Evolutionary conservation across 2,329 filamentous ascomycete genomes (phyloP).

Genomic region (Davidsoniella eucalypti): DNA sequence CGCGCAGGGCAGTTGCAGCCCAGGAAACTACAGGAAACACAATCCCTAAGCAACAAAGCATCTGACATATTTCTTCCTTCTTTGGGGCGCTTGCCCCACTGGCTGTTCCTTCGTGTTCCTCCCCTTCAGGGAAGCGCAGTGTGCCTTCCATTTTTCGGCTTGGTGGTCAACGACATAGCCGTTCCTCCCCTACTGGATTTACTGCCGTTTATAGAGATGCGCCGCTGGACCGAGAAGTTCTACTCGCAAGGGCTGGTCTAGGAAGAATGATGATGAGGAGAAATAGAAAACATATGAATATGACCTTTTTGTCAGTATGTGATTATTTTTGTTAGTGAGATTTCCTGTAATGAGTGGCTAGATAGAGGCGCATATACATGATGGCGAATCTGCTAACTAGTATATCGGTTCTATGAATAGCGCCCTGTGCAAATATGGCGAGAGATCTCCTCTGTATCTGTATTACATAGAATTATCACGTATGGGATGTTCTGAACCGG

Average conservation of each 20-base stretch:
- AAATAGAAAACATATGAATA: not conserved
- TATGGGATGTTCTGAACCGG: no score
- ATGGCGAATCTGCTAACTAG: no score
- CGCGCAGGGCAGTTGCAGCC: not conserved
- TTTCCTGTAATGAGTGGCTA: no score
- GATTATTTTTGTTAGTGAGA: no score
- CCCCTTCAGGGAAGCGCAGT: not conserved
- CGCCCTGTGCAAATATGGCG: no score
- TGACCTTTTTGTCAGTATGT: no score
- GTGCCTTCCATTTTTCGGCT: conserved; percentile 6
- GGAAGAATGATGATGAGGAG: not conserved
- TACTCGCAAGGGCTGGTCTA: not conserved
- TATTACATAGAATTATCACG: no score
- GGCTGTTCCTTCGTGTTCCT: not conserved
- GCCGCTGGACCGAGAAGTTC: conserved; percentile 5
- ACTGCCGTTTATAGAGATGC: not conserved
- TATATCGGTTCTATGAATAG: no score
- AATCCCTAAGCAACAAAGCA: not conserved
- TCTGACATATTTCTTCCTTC: not conserved
- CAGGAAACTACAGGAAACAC: not conserved
- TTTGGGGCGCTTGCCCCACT: not conserved
- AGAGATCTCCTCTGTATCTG: no score
- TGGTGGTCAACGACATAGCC: not conserved
- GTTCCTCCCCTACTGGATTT: not conserved
- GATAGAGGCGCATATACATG: no score